A percentile compares a stretch with the other conserved stretches of the same genome.
Conservation (phyloP, 331 rosid species). For the Acacia pycnantha region DNA sequence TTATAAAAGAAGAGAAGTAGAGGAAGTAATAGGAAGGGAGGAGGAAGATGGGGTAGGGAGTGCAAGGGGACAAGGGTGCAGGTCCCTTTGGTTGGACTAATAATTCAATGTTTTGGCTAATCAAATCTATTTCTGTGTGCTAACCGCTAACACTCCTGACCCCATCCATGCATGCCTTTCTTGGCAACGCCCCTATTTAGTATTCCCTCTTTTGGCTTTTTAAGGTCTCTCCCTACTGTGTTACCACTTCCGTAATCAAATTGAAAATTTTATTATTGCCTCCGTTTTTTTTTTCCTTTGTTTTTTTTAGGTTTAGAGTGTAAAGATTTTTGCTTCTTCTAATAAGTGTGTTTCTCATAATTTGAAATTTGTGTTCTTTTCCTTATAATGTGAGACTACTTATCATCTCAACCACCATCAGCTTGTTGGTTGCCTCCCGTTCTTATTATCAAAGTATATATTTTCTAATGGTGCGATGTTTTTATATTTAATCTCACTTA, state of each 20-base stretch:
- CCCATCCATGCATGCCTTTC: not conserved
- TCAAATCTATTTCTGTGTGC: not conserved
- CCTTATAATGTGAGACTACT: fast-evolving
- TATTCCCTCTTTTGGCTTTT: not conserved
- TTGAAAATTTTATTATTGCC: not conserved
- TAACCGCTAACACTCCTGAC: not conserved
- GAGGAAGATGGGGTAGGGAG: constrained; percentile 24
- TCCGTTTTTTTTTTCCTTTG: no score
- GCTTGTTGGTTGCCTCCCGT: no score
- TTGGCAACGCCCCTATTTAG: not conserved
- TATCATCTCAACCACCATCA: no score
- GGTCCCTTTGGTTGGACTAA: constrained; percentile 3
- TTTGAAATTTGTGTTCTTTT: fast-evolving
- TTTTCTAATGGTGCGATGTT: no score
- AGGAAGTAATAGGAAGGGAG: constrained; percentile 7
- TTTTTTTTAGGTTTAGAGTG: no score
- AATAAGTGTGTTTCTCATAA: no score
- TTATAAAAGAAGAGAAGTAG: not conserved
- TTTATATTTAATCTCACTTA: no score
- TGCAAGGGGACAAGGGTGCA: constrained; percentile 43
- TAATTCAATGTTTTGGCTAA: constrained; percentile 25
- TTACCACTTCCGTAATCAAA: not conserved
- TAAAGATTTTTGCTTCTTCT: no score
- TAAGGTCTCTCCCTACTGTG: not conserved
- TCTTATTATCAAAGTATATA: no score